Evolutionary conservation across 192 early-diverging fungal species (phyloP).

Genomic region (Globomyces pollinis-pini): DNA sequence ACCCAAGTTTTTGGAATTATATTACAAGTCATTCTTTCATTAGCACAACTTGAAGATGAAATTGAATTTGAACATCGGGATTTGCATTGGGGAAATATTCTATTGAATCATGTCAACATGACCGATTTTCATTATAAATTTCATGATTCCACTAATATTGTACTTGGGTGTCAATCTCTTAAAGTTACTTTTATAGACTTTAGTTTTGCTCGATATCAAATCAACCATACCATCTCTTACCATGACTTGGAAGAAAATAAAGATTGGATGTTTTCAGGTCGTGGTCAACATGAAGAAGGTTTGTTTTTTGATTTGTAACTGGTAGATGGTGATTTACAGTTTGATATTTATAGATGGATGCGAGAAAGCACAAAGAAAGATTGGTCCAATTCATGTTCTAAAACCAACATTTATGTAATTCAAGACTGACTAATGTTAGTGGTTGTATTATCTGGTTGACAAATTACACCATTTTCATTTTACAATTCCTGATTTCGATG

Average conservation of each 20-base stretch:
- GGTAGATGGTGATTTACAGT: constrained; percentile 26
- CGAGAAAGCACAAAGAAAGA: constrained; percentile 8
- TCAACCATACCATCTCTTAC: constrained; percentile 11
- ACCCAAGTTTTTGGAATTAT: constrained; percentile 54
- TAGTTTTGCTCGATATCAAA: constrained; percentile 22
- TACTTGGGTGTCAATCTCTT: constrained; percentile 14
- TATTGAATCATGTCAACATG: constrained; percentile 12
- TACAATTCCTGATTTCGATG: neutral
- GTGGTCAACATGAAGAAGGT: constrained; percentile 24
- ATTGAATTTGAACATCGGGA: constrained; percentile 43
- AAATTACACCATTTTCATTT: constrained; percentile 13
- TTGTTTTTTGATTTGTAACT: neutral
- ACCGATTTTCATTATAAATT: neutral
- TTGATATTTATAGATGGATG: constrained; percentile 43
- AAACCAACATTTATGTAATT: constrained; percentile 40
- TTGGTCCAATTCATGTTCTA: constrained; percentile 31
- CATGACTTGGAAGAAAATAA: constrained; percentile 25
- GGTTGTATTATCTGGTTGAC: constrained; percentile 43
- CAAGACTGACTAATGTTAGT: too few species aligned
- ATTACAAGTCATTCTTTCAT: constrained; percentile 53
- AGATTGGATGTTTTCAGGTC: constrained; percentile 28
- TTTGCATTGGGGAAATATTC: constrained; percentile 47
- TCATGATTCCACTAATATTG: neutral
- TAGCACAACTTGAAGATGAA: constrained; percentile 29
- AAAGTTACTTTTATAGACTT: constrained; percentile 38